Percentiles rank a stretch among this genome's conserved stretches.
phyloP scores from a whole-genome alignment of 1,139 yeast genomes.

The Yamadazyma siamensis region DNA sequence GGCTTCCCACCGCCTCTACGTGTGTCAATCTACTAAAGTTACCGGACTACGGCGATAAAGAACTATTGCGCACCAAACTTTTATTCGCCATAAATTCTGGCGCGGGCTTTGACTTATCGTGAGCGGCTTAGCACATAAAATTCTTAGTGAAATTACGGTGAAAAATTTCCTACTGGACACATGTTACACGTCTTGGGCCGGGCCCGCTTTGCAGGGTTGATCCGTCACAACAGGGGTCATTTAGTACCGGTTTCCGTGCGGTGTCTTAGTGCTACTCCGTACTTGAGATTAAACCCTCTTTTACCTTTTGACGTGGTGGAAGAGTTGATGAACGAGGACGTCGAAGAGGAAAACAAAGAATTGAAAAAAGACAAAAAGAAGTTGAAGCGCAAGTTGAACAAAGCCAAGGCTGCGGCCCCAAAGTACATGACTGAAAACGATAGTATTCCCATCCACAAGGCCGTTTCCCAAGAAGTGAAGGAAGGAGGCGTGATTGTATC shows the following conservation, averaged over 20 bases:
- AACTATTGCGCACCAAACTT: conserved; percentile 56
- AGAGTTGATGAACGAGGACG: conserved; percentile 28
- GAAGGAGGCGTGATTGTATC: conserved; percentile 14
- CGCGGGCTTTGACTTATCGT: conserved; percentile 81
- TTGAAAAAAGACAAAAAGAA: conserved; percentile 23
- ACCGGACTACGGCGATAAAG: conserved; percentile 74
- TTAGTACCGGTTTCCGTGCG: no score
- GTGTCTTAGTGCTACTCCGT: no score
- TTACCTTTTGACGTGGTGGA: conserved; percentile 32
- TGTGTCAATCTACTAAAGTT: conserved; percentile 84
- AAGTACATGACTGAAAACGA: conserved; percentile 14
- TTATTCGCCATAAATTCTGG: conserved; percentile 74
- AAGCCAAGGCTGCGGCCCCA: conserved; percentile 6
- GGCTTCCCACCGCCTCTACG: conserved; percentile 90
- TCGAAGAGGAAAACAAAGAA: conserved; percentile 24
- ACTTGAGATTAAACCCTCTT: conserved; percentile 24
- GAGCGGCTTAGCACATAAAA: conserved; percentile 3
- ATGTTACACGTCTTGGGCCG: no score
- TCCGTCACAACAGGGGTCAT: no score
- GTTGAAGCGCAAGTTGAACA: conserved; percentile 19
- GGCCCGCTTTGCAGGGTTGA: no score
- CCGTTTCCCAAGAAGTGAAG: conserved; percentile 11
- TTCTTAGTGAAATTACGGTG: not conserved
- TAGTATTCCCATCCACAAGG: conserved; percentile 15
- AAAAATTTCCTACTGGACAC: no score